A percentile compares a stretch with the other conserved stretches of the same genome.
These are phyloP conservation scores for Aspergillus ellipticus DNA, from an alignment of 495 filamentous ascomycete species.

Conservation along the genomic window DNA sequence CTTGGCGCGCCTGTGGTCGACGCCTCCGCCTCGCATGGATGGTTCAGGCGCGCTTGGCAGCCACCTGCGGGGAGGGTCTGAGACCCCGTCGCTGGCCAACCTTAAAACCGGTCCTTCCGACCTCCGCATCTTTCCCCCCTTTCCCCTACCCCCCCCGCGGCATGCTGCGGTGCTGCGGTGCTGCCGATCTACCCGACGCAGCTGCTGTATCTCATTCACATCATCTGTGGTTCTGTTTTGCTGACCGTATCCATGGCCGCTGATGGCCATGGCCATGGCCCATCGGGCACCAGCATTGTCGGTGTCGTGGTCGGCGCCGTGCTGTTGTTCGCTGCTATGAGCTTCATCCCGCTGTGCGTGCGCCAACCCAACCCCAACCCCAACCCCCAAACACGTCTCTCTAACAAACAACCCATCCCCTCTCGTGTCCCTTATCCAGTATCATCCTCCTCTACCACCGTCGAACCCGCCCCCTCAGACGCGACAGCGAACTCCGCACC, in stretches of 20 bases:
- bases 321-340: constrained; percentile 28
- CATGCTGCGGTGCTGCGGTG: neutral
- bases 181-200: constrained; percentile 17
- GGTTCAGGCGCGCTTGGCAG: constrained; percentile 29
- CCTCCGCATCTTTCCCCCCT: constrained; percentile 8
- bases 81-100: constrained; percentile 17
- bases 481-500: constrained; percentile 13
- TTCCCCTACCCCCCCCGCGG: constrained; percentile 7
- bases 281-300: constrained; percentile 25
- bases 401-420: neutral
- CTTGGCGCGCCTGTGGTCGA: constrained; percentile 26
- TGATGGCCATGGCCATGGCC: constrained; percentile 25
- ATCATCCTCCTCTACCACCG: constrained; percentile 27
- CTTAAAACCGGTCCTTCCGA: constrained; percentile 21
- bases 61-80: constrained; percentile 19
- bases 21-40: constrained; percentile 9
- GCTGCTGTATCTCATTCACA: constrained; percentile 12
- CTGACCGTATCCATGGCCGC: constrained; percentile 23
- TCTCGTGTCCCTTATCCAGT: too few relatives aligned
- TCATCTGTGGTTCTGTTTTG: constrained; percentile 2
- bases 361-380: too few relatives aligned
- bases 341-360: constrained; percentile 34
- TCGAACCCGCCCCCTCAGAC: neutral
- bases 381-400: too few relatives aligned
- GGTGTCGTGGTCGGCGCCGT: constrained; percentile 36